Conservation (phyloP, 139 green algal genomes). For the Chlorella vulgaris region DNA sequence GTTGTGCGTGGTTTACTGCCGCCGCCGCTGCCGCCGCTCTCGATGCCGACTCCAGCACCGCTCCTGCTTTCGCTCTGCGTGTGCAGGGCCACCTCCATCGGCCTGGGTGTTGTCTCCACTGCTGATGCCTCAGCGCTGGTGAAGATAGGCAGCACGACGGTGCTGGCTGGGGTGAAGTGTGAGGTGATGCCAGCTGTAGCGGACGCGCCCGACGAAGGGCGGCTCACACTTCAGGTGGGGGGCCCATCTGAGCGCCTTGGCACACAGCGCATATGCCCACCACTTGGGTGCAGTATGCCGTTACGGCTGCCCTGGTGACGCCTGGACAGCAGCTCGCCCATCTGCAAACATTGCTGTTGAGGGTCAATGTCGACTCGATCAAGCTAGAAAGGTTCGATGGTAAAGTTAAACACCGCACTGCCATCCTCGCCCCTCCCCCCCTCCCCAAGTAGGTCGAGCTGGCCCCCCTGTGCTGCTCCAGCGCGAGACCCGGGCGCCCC, state of each 20-base stretch:
- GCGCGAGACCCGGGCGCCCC: conserved; percentile 41
- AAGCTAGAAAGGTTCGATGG: too few species aligned
- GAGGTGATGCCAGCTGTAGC: conserved; percentile 56
- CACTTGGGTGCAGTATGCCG: not conserved
- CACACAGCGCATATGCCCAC: not conserved
- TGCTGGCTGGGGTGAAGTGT: conserved; percentile 71
- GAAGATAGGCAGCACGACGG: conserved; percentile 69
- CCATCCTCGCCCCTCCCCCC: not conserved
- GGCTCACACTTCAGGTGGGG: conserved; percentile 35
- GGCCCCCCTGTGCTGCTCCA: conserved; percentile 61
- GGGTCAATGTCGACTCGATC: too few species aligned
- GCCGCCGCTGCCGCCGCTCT: too few species aligned
- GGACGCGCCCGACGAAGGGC: conserved; percentile 51
- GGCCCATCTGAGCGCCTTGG: not conserved
- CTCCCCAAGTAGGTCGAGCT: conserved; percentile 62
- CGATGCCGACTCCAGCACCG: too few species aligned
- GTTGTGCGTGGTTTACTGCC: too few species aligned
- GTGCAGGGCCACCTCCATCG: conserved; percentile 60
- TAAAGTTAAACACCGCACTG: too few species aligned
- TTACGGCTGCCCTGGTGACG: too few species aligned
- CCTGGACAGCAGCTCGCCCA: too few species aligned
- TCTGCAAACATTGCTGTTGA: too few species aligned
- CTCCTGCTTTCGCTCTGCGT: too few species aligned
- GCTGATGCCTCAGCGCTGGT: conserved; percentile 72
- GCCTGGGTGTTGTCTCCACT: conserved; percentile 56